Evolutionary conservation across 176 grass and related monocot genomes (phyloP).

Genomic region (Chloris gayana): DNA sequence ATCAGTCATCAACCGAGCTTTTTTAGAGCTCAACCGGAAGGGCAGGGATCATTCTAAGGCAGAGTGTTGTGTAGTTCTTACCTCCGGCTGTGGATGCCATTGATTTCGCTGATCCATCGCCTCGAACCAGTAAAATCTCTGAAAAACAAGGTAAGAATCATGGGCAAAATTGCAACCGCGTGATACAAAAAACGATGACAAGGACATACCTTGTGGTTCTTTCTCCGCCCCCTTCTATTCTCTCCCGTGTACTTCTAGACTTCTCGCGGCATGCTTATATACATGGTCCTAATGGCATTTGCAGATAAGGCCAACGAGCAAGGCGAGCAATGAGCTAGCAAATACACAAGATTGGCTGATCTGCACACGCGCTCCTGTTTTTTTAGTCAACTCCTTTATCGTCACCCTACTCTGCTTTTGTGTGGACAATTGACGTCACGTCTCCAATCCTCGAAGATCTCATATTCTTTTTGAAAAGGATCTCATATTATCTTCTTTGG

Average conservation of each 20-base stretch:
- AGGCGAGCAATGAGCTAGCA: background rate
- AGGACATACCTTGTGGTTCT: background rate
- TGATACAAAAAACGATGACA: background rate
- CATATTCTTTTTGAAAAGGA: no score
- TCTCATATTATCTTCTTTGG: slow-evolving; percentile 23
- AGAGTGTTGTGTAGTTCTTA: background rate
- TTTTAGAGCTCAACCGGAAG: no score
- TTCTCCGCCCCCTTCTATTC: background rate
- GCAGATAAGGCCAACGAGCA: slow-evolving; percentile 27
- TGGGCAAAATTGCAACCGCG: background rate
- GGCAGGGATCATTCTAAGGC: no score
- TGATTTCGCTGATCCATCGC: slow-evolving; percentile 24
- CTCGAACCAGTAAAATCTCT: background rate
- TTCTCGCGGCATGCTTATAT: slow-evolving; percentile 22
- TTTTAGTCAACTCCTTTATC: background rate
- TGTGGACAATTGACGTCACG: slow-evolving; percentile 44
- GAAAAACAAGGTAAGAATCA: slow-evolving; percentile 4
- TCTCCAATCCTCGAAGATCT: slow-evolving; percentile 36
- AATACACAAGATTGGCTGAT: slow-evolving; percentile 28
- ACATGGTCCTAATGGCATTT: background rate
- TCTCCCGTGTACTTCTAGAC: background rate
- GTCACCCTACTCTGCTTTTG: slow-evolving; percentile 3
- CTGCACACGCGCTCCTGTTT: slow-evolving; percentile 34
- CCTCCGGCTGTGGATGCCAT: slow-evolving; percentile 46
- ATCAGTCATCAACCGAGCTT: no score